phyloP scores from a whole-genome alignment of 2,329 filamentous ascomycete species.

The Colletotrichum trifolii region DNA sequence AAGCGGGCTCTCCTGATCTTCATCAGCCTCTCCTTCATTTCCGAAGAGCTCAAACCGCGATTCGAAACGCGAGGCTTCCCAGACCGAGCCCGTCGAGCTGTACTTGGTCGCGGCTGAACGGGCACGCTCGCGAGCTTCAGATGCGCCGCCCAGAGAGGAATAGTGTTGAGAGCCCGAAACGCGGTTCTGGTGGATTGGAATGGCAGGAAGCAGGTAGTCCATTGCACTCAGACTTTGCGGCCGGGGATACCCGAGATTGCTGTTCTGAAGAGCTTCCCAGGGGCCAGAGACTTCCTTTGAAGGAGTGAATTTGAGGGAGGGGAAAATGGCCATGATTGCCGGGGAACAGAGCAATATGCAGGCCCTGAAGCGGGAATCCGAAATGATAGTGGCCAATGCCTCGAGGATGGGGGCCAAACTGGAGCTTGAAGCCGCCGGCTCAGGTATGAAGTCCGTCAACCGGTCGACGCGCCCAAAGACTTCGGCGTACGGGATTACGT shows the following conservation, averaged over 20 bases:
- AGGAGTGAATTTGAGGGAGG: conserved; percentile 64
- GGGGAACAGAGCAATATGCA: conserved; percentile 77
- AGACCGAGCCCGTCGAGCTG: conserved; percentile 41
- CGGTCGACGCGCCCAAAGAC: conserved; percentile 64
- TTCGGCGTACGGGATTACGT: conserved; percentile 75
- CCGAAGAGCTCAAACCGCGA: conserved; percentile 43
- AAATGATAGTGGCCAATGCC: conserved; percentile 80
- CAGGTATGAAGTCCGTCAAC: conserved; percentile 67
- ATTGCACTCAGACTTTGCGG: conserved; percentile 65
- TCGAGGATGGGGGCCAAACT: conserved; percentile 78
- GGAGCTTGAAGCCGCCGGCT: conserved; percentile 67
- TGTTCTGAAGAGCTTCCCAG: conserved; percentile 65
- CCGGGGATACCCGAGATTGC: conserved; percentile 59
- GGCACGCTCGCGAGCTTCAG: conserved; percentile 51
- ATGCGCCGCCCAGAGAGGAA: conserved; percentile 65
- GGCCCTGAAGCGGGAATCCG: conserved; percentile 81
- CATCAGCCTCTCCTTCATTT: conserved; percentile 51
- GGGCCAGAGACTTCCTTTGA: conserved; percentile 60
- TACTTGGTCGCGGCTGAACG: conserved; percentile 42
- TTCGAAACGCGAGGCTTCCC: conserved; percentile 48
- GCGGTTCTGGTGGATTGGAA: conserved; percentile 54
- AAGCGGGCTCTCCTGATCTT: conserved; percentile 76
- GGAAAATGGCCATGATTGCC: conserved; percentile 76
- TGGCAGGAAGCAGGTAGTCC: conserved; percentile 72
- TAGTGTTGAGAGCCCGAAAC: conserved; percentile 46